phyloP scores from a whole-genome alignment of 2,329 filamentous ascomycete genomes.

The Chrysosphaeria jannelii region DNA sequence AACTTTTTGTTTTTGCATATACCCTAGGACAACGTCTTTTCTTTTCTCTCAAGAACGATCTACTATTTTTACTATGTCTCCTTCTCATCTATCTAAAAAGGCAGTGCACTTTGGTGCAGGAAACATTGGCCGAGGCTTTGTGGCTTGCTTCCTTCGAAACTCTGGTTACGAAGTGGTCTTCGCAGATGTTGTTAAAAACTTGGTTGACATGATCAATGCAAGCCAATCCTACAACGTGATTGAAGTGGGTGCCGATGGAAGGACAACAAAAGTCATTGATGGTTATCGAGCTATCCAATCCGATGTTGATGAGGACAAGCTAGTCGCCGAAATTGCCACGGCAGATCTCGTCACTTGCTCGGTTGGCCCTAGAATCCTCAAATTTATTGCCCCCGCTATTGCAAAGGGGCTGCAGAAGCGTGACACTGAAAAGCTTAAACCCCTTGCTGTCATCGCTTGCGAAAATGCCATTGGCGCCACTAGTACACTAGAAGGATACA shows the following conservation, averaged over 20 bases:
- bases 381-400: conserved; percentile 85
- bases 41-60: too few species aligned
- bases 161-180: conserved; percentile 92
- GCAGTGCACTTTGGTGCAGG: conserved; percentile 67
- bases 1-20: too few species aligned
- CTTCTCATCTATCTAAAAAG: conserved; percentile 16
- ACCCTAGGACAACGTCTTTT: too few species aligned
- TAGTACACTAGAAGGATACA: conserved; percentile 55
- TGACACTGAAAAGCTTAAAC: conserved; percentile 21
- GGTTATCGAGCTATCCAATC: conserved; percentile 97
- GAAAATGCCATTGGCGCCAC: conserved; percentile 95
- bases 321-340: conserved; percentile 58
- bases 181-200: conserved; percentile 62
- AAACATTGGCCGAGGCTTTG: conserved; percentile 66
- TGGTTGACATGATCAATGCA: conserved; percentile 54
- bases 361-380: conserved; percentile 83
- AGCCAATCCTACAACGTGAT: conserved; percentile 65
- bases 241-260: conserved; percentile 65
- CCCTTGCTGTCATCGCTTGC: conserved; percentile 80
- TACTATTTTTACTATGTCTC: conserved; percentile 2
- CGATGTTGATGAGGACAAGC: conserved; percentile 49
- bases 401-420: conserved; percentile 75
- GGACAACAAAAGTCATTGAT: conserved; percentile 53
- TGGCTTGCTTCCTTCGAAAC: conserved; percentile 76
- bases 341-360: conserved; percentile 89